These are phyloP conservation scores for Ulmus americana DNA, from an alignment of 331 rosid species.

Conservation along the genomic window DNA sequence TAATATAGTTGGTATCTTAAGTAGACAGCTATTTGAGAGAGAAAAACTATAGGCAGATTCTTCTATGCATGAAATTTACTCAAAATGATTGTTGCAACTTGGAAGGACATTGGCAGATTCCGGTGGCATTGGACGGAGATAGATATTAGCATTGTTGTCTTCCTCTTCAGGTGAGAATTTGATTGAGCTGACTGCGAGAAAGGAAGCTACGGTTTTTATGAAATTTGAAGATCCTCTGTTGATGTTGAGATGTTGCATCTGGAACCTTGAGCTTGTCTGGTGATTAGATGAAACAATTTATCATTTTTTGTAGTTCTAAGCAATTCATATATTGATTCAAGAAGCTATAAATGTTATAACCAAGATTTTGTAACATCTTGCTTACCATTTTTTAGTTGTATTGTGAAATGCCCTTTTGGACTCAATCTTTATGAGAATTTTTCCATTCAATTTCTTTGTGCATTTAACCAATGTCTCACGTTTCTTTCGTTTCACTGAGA, in stretches of 20 bases:
- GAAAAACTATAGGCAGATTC: neutral
- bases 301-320: neutral
- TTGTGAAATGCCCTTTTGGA: too few species aligned
- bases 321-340: too few species aligned
- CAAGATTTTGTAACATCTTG: too few species aligned
- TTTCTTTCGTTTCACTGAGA: too few species aligned
- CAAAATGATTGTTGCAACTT: neutral
- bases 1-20: conserved; percentile 44
- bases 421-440: too few species aligned
- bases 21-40: conserved; percentile 39
- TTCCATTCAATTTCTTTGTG: too few species aligned
- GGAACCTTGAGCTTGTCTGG: neutral
- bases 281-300: too few species aligned
- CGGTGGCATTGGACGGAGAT: neutral
- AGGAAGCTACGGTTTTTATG: neutral
- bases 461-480: too few species aligned
- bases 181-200: conserved; percentile 2
- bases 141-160: neutral
- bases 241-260: conserved; percentile 1
- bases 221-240: conserved; percentile 9
- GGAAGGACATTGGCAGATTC: neutral
- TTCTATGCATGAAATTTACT: conserved; percentile 14
- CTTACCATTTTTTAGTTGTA: too few species aligned
- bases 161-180: neutral
- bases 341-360: too few species aligned